Percentiles rank a stretch among this genome's conserved stretches.
Conservation (phyloP, 176 grass and related monocot species). For the Lolium multiflorum region DNA sequence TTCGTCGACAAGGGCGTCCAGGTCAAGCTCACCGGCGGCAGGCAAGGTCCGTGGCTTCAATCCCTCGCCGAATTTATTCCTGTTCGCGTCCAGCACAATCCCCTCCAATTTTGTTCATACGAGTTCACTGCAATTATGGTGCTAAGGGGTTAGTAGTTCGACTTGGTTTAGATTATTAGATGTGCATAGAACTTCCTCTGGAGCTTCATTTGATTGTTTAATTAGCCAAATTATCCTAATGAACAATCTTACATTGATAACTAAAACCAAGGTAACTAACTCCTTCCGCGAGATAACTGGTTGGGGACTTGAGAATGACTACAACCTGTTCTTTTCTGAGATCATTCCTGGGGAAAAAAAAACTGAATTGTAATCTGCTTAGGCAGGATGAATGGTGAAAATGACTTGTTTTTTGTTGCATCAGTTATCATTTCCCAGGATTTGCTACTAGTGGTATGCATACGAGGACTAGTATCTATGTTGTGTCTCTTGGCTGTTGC, state of each 20-base stretch:
- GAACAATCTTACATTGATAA: background rate
- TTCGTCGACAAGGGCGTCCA: conserved; percentile 97
- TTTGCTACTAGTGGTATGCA: background rate
- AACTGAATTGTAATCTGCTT: background rate
- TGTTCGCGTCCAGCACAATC: background rate
- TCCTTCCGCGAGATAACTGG: background rate
- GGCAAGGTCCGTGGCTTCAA: conserved; percentile 65
- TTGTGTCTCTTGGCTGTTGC: background rate
- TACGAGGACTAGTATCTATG: background rate
- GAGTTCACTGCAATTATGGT: background rate
- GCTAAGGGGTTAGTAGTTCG: background rate
- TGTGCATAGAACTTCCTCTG: background rate
- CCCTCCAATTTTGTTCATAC: background rate
- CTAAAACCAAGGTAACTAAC: background rate
- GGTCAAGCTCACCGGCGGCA: conserved; percentile 94
- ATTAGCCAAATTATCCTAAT: background rate
- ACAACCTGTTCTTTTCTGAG: background rate
- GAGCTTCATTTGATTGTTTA: background rate
- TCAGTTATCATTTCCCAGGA: background rate
- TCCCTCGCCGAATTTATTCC: background rate
- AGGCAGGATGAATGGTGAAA: background rate
- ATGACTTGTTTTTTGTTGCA: conserved; percentile 19
- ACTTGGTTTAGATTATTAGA: background rate
- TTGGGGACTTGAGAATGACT: background rate
- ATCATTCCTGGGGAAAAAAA: background rate